Evolutionary conservation across 1,284 basidiomycete species (phyloP).

Genomic region (Rhodotorula sp.): DNA sequence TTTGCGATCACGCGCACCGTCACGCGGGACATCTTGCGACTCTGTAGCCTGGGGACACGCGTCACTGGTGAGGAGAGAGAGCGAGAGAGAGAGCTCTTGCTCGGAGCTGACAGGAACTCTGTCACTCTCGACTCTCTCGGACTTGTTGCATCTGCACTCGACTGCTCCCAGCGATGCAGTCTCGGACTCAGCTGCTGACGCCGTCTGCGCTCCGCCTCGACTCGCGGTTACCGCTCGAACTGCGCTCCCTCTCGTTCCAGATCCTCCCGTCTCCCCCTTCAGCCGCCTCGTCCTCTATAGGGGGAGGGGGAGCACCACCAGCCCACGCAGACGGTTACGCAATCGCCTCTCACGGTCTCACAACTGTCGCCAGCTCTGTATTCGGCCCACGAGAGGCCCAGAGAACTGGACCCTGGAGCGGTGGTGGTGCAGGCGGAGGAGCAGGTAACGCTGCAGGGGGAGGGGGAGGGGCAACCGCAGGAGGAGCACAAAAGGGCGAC

Average conservation of each 20-base stretch:
- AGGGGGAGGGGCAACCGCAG: constrained; percentile 60
- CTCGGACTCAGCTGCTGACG: constrained; percentile 35
- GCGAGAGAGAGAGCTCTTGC: no score
- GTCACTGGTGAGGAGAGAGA: no score
- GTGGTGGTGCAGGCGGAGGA: neutral
- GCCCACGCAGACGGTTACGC: constrained; percentile 65
- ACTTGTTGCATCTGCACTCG: no score
- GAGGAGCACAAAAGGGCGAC: constrained; percentile 56
- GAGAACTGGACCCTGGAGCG: constrained; percentile 32
- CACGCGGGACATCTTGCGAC: neutral
- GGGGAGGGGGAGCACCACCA: constrained; percentile 15
- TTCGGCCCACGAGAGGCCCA: constrained; percentile 87
- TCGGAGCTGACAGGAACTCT: no score
- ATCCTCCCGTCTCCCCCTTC: constrained; percentile 58
- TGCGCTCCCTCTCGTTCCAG: constrained; percentile 76
- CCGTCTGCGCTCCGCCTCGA: constrained; percentile 64
- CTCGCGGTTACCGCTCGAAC: constrained; percentile 82
- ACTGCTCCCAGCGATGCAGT: constrained; percentile 6
- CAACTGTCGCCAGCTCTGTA: constrained; percentile 78
- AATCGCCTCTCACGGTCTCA: constrained; percentile 81
- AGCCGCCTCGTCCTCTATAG: neutral
- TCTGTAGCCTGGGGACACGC: neutral
- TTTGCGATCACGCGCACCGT: constrained; percentile 21
- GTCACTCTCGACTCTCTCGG: no score
- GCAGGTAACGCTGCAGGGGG: constrained; percentile 49